Percentiles rank a stretch among this genome's conserved stretches.
Conservation (phyloP, 2,329 filamentous ascomycete species). For the Xylariomycetidae sp. region DNA sequence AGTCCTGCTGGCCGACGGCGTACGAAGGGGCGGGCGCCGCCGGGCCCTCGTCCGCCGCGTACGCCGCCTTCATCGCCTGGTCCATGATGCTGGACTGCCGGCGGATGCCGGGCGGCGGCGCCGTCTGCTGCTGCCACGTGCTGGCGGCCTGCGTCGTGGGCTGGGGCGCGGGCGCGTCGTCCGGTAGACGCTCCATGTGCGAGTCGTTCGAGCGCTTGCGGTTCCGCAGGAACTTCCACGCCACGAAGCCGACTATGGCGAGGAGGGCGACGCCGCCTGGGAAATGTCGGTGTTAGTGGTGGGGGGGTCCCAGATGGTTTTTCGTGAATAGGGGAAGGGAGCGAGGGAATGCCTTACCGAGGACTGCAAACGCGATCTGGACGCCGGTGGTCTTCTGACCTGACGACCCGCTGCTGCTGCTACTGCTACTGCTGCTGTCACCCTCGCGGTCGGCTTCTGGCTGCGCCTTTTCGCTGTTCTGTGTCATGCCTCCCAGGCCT, state of each 20-base stretch:
- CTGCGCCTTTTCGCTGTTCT: neutral
- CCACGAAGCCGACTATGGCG: neutral
- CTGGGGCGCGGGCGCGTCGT: neutral
- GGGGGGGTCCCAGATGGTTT: neutral
- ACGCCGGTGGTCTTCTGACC: neutral
- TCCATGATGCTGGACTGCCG: slow-evolving; percentile 1
- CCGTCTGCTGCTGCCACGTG: neutral
- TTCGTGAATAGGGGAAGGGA: no score
- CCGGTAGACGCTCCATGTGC: neutral
- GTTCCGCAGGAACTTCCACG: neutral
- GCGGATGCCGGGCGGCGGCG: neutral
- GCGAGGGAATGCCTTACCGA: no score
- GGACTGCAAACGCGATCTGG: no score
- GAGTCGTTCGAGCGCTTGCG: neutral
- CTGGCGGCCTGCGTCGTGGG: neutral
- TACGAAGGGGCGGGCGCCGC: no score
- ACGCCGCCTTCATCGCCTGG: neutral
- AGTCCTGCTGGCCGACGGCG: neutral
- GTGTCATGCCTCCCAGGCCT: no score
- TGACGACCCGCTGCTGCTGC: neutral
- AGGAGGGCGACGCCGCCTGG: neutral
- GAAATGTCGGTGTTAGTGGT: neutral
- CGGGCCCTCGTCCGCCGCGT: neutral
- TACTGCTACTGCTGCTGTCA: neutral
- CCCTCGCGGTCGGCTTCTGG: neutral